Percentiles rank a stretch among this genome's conserved stretches.
Conservation (phyloP, 2,329 filamentous ascomycete species). For the Parafenestella ontariensis region DNA sequence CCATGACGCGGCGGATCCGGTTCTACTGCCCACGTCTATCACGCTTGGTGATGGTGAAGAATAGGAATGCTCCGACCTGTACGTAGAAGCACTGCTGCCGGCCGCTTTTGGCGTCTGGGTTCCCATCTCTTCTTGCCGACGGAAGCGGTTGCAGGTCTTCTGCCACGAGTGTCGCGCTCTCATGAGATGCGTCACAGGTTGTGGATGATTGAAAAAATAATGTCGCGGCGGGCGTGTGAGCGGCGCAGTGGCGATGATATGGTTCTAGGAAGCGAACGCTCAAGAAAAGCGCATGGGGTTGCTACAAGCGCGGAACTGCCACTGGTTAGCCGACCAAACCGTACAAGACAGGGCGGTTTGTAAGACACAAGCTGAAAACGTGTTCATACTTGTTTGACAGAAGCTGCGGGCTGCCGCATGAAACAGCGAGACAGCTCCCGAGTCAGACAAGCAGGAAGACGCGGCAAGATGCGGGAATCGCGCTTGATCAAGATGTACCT, state of each 20-base stretch:
- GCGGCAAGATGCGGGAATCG: conserved; percentile 15
- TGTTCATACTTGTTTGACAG: conserved; percentile 48
- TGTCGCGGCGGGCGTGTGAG: conserved; percentile 20
- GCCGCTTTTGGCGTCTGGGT: conserved; percentile 39
- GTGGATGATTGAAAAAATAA: conserved; percentile 16
- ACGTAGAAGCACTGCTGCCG: conserved; percentile 33
- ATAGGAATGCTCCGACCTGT: conserved; percentile 25
- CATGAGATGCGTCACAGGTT: conserved; percentile 30
- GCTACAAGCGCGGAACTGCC: conserved; percentile 44
- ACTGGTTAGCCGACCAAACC: conserved; percentile 48
- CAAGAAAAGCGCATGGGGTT: conserved; percentile 37
- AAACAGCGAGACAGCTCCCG: conserved; percentile 39
- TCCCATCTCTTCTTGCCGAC: conserved; percentile 37
- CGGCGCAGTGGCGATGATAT: conserved; percentile 32
- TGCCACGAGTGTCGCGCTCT: conserved; percentile 31
- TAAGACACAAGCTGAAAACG: conserved; percentile 48
- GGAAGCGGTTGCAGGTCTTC: conserved; percentile 27
- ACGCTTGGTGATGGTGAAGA: conserved; percentile 18
- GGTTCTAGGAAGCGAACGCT: conserved; percentile 35
- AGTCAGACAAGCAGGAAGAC: conserved; percentile 43
- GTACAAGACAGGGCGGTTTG: conserved; percentile 48
- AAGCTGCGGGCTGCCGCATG: conserved; percentile 36
- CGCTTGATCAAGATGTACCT: conserved; percentile 37
- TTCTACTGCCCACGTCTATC: conserved; percentile 22
- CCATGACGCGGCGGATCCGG: conserved; percentile 31